Percentiles rank a stretch among this genome's conserved stretches.
phyloP scores from a whole-genome alignment of 495 filamentous ascomycete species.

The Penicillium crystallinum region DNA sequence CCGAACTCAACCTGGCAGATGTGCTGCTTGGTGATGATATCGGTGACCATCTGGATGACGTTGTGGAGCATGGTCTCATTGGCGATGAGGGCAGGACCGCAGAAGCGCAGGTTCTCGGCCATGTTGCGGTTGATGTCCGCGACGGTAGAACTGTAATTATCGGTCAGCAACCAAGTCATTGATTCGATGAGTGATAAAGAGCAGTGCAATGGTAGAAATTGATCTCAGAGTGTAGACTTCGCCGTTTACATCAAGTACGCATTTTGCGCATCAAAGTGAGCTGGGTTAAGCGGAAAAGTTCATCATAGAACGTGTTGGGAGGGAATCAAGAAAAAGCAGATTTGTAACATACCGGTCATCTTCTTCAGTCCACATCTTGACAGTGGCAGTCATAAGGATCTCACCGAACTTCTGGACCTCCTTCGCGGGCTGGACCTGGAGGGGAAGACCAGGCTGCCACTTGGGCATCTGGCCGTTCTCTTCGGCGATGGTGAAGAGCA shows the following conservation, averaged over 20 bases:
- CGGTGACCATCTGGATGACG: slow-evolving; percentile 60
- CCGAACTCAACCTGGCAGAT: slow-evolving; percentile 87
- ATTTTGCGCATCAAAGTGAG: slow-evolving; percentile 90
- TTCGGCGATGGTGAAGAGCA: slow-evolving; percentile 81
- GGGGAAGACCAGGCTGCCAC: slow-evolving; percentile 84
- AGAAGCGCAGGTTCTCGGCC: slow-evolving; percentile 85
- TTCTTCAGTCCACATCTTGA: slow-evolving; percentile 83
- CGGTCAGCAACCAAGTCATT: slow-evolving; percentile 33
- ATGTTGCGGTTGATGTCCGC: slow-evolving; percentile 95
- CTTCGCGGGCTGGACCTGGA: slow-evolving; percentile 67
- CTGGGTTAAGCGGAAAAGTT: slow-evolving; percentile 91
- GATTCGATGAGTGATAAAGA: slow-evolving; percentile 1
- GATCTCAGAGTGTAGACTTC: slow-evolving; percentile 53
- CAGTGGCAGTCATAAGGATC: slow-evolving; percentile 76
- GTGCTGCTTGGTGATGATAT: slow-evolving; percentile 82
- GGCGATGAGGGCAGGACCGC: slow-evolving; percentile 81
- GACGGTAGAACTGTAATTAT: slow-evolving; percentile 63
- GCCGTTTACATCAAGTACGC: slow-evolving; percentile 85
- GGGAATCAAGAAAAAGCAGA: slow-evolving; percentile 6
- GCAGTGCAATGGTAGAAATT: slow-evolving; percentile 9
- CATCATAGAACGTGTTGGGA: slow-evolving; percentile 62
- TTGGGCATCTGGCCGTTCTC: slow-evolving; percentile 71
- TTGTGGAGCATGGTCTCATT: slow-evolving; percentile 57
- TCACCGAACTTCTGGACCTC: slow-evolving; percentile 83
- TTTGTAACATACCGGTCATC: slow-evolving; percentile 69